These are phyloP conservation scores for Lithocarpus polystachyus DNA, from an alignment of 306 rosid species.

Conservation along the genomic window DNA sequence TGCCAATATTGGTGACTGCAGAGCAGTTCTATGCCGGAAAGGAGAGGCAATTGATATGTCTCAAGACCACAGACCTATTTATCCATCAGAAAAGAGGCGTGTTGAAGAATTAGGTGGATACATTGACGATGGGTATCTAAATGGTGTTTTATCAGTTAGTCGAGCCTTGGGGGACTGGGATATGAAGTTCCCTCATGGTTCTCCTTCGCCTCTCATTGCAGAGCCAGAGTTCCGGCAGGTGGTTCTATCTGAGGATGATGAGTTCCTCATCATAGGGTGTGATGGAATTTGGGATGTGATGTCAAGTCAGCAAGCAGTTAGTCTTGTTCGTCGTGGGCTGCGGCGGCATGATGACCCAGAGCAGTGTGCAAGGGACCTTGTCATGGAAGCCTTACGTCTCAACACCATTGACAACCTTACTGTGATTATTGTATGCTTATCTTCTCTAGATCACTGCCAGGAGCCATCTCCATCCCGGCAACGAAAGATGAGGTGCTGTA, in stretches of 20 bases:
- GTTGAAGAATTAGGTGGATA: conserved; percentile 79
- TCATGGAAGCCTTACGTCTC: conserved; percentile 75
- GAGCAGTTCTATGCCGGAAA: conserved; percentile 89
- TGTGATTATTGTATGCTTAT: conserved; percentile 67
- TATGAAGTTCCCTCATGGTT: conserved; percentile 76
- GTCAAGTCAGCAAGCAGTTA: conserved; percentile 89
- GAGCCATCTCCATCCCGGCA: conserved; percentile 45
- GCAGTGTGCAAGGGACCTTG: conserved; percentile 82
- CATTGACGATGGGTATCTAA: conserved; percentile 85
- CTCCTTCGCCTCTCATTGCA: conserved; percentile 81
- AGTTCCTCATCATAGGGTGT: conserved; percentile 93
- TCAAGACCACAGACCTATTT: conserved; percentile 81
- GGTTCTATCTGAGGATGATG: conserved; percentile 81
- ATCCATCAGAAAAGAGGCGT: conserved; percentile 66
- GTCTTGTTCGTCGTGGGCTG: conserved; percentile 72
- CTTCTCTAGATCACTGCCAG: conserved; percentile 43
- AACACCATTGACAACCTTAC: conserved; percentile 86
- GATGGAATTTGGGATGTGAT: conserved; percentile 97
- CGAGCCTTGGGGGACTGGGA: conserved; percentile 99
- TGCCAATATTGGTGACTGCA: conserved; percentile 95
- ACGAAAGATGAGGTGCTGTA: conserved; percentile 66
- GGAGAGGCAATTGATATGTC: conserved; percentile 97
- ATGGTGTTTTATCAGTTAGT: conserved; percentile 77
- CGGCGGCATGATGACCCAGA: conserved; percentile 74
- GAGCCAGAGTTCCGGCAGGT: conserved; percentile 80